phyloP scores from a whole-genome alignment of 495 filamentous ascomycete species.

The Paragyromitra xinjiangensis region DNA sequence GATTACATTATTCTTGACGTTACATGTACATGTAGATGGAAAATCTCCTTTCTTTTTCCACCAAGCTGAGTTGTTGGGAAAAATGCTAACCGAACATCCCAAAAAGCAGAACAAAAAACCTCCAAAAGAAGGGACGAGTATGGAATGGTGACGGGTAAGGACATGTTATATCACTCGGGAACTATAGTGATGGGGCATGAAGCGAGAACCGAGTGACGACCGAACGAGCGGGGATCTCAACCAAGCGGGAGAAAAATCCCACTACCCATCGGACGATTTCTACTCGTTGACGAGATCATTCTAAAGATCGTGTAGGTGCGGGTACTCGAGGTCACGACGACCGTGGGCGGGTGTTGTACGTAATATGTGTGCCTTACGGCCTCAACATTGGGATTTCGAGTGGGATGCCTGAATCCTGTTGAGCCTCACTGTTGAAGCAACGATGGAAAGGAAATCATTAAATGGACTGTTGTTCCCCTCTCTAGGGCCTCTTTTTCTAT shows the following conservation, averaged over 20 bases:
- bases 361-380: no score
- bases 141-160: conserved; percentile 35
- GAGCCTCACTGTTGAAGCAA: not conserved
- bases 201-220: conserved; percentile 13
- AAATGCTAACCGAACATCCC: no score
- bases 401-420: not conserved
- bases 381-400: no score
- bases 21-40: not conserved
- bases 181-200: conserved; percentile 30
- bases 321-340: not conserved
- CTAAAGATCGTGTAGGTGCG: not conserved
- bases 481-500: not conserved
- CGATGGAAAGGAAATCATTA: not conserved
- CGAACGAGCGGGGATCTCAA: not conserved
- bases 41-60: not conserved
- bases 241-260: no score
- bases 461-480: not conserved
- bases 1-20: no score
- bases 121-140: not conserved
- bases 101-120: not conserved
- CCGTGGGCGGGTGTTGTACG: no score
- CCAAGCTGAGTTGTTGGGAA: not conserved
- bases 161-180: conserved; percentile 40
- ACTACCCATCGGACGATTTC: not conserved
- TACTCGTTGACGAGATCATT: not conserved